Conservation (phyloP, 768 basidiomycete species). For the Russula sp. region DNA sequence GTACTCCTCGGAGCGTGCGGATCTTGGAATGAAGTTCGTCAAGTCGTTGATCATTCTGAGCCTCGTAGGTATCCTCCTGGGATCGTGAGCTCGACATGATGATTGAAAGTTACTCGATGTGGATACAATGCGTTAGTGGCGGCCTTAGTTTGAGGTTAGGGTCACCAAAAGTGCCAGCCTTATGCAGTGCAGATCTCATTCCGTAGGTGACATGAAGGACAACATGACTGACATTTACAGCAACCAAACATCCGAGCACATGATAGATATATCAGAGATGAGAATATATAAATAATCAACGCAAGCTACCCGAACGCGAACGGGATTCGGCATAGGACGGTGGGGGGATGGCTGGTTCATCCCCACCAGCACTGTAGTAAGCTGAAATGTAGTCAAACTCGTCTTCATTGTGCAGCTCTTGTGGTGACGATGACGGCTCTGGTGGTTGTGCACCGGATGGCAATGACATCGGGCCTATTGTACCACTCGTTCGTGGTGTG, state of each 20-base stretch:
- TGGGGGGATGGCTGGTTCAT: background rate
- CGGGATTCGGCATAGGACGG: background rate
- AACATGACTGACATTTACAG: background rate
- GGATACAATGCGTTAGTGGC: background rate
- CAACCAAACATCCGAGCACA: background rate
- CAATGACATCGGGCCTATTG: conserved; percentile 10
- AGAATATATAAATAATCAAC: conserved; percentile 8
- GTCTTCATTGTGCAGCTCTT: conserved; percentile 38
- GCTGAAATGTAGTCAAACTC: conserved; percentile 59
- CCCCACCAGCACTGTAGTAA: conserved; percentile 38
- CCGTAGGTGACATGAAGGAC: background rate
- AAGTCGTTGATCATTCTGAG: conserved; percentile 80
- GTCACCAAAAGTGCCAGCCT: background rate
- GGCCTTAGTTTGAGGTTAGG: conserved; percentile 19
- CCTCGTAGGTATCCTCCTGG: conserved; percentile 72
- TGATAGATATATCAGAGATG: background rate
- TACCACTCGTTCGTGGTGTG: conserved; percentile 17
- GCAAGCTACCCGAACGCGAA: conserved; percentile 13
- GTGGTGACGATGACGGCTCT: conserved; percentile 17
- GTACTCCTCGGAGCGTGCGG: conserved; percentile 74
- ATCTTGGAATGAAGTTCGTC: conserved; percentile 86
- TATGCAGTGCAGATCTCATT: background rate
- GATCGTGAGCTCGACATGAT: conserved; percentile 31
- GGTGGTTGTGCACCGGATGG: conserved; percentile 13
- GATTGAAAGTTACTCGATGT: background rate